Conservation (phyloP, 176 grass and related monocot genomes). For the Thinopyrum elongatum region DNA sequence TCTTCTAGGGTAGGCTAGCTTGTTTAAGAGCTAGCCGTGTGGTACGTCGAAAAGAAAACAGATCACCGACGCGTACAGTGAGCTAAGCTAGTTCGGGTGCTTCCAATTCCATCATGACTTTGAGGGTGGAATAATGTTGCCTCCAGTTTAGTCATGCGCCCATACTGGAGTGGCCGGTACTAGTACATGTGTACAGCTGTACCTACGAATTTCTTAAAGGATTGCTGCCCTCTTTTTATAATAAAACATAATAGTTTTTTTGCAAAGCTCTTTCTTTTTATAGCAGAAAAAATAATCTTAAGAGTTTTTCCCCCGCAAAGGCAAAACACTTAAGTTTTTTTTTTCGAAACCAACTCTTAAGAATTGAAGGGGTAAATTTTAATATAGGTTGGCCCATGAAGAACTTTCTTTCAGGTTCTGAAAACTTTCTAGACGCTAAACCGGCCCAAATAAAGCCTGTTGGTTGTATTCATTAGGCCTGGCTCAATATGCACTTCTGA, state of each 20-base stretch:
- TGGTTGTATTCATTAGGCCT: neutral
- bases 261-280: too few species aligned
- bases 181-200: neutral
- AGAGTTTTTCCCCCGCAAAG: too few species aligned
- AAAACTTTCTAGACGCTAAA: neutral
- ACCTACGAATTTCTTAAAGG: neutral
- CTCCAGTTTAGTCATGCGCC: neutral
- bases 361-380: too few species aligned
- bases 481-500: neutral
- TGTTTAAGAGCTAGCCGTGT: neutral
- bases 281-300: too few species aligned
- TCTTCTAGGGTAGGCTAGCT: neutral
- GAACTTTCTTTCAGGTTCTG: neutral
- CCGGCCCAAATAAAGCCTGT: neutral
- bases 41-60: neutral
- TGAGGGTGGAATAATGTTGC: neutral
- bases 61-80: constrained; percentile 12
- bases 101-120: constrained; percentile 2
- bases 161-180: neutral
- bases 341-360: too few species aligned
- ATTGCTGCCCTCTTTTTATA: neutral
- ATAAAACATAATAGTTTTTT: too few species aligned
- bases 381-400: neutral
- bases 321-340: too few species aligned
- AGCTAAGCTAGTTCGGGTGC: neutral